Evolutionary conservation across 1,139 yeast genomes (phyloP), one percentile per base, ranked within the genome.

Genomic region (Lizanozyma gosingica): DNA sequence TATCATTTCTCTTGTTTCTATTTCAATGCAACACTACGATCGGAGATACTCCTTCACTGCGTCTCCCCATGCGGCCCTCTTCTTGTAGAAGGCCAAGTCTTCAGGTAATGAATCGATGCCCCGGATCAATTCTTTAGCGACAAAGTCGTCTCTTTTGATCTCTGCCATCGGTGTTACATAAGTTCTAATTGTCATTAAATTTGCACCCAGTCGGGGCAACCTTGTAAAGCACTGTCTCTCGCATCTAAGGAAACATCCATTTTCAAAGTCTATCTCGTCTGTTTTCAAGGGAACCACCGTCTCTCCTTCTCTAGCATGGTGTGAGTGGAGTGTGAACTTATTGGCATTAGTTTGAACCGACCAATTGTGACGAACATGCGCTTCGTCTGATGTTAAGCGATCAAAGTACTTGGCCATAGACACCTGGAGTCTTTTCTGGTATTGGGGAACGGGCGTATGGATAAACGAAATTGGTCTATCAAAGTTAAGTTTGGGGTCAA

Each of bases 51-150:
- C 57, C 45, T 70, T 66, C 1, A 79, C 78, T 0, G 86, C 82
- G 3, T 68, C 71, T 0, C 86, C 87, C 88, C 90, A 82, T 35
- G 67, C 75, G 3, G 65, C 71, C 40, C 73, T 65, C 43, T 72
- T 71, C 56, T 82, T 82, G 58, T 82, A 82, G 42, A 67, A 72
- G 0, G 78, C 83, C 43, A 79, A 55, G 40, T 66, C 71, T 2
- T 67, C 78, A 6, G 83, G 84, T 51, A 80, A 64, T 1, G 73
- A 70, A 40, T 76, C 78, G 34, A 82, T 76, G 0, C 84, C 90
- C 15, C 64, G 66, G 37, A 67, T 61, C 39, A 84, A 59, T 18
- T 76, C 82, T 1, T 48, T 55, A 0, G 56, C 66, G 17, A 57
- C 49, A 1, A 71, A 71, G 44, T 67, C 71, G 2, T 49, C 55